Evolutionary conservation across 2,329 filamentous ascomycete genomes (phyloP), one percentile per base, ranked within the genome.

Genomic region (Aspergillus udagawae): DNA sequence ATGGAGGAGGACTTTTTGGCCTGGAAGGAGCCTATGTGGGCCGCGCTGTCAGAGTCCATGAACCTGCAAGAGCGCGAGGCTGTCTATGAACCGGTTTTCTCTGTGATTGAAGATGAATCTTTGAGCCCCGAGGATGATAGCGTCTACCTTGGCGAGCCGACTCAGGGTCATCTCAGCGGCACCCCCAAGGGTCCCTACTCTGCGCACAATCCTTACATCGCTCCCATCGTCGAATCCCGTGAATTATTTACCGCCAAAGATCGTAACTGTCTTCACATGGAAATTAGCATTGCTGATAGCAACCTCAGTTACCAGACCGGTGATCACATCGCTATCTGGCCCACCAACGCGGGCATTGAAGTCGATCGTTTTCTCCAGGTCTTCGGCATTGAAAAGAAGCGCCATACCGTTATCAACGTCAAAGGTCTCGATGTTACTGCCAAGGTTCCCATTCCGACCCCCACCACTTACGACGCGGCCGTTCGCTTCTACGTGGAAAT

Each of bases 11-110:
- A 99, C 70, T 99, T 97, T 76, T 79, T 99, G 68, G 91, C 93
- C 64, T 99, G 94, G 94, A 99, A 99, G 80, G 94, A 99, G 70
- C 92, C 92, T 60, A 99, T 99, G 94, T 99, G 95, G 94, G 81
- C 84, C 67, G 90, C 89, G 59, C 82, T 99, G 53, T 82, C 89
- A 25, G 84, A 90, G 63, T 86, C 90, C 71, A 91, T 99, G 88
- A 85, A 85, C 54, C 80, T 99, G 55, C 90, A 97, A 76, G 94
- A 99, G 78, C 92, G 94, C 58, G 95, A 99, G 73, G 91, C 92
- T 60, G 87, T 96, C 59, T 99, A 97, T 74, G 95, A 99, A 74
- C 91, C 94, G 51, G 86, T 92, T 57, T 97, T 97, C 72, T 86
- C 85, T 66, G 87, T 99, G 66, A 84, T 83, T 27, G 89, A 96